Evolutionary conservation across 371 early-diverging fungal species (phyloP), one percentile per base, ranked within the genome.

Genomic region (Dichotomocladium elegans): DNA sequence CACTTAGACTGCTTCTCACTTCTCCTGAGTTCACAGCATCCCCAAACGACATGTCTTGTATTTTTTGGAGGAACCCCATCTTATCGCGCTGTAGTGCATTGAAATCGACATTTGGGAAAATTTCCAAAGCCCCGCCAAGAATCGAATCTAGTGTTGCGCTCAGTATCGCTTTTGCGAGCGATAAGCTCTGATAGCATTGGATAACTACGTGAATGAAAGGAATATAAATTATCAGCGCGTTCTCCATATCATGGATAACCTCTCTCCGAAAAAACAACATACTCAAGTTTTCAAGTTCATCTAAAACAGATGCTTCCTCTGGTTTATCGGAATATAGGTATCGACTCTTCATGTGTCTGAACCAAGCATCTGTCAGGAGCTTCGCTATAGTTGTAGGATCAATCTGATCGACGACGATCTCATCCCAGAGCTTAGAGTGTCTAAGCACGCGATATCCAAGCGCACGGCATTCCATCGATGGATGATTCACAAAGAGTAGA

Each of bases 401-500:
- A 9, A 52, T 57, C 3, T 43, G 44, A 0, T 34, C 44, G 14
- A 17, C 49, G 29, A 11, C 14, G 30, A 17, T 47, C 19, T 55
- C 47, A 14, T 66, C 52, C 72, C 72, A 76, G 34, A 75, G 66
- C 8, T 54, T 37, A 1, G 72, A 70, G 27, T 63, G 61, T 3
- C 50, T 37, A 19, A 76, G 41, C 11, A 70, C 58, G 14, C 66
- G 67, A 35, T 68, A 76, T 2, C 76, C 76, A 52, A 72, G 51
- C 1, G 58, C 59, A 4, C 72, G 52, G 37, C 76, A 72, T 40
- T 70, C 64, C 51, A 70, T 60, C 0, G 70, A 70, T 14, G 76
- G 76, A 42, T 76, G 72, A 27, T 70, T 76, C 11, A 76, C 52
- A 44, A 76, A 76, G 3, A 76, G 34, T 2, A 72, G 47, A 14